Conservation (phyloP, 2,329 filamentous ascomycete genomes). For the Fusarium burgessii region DNA sequence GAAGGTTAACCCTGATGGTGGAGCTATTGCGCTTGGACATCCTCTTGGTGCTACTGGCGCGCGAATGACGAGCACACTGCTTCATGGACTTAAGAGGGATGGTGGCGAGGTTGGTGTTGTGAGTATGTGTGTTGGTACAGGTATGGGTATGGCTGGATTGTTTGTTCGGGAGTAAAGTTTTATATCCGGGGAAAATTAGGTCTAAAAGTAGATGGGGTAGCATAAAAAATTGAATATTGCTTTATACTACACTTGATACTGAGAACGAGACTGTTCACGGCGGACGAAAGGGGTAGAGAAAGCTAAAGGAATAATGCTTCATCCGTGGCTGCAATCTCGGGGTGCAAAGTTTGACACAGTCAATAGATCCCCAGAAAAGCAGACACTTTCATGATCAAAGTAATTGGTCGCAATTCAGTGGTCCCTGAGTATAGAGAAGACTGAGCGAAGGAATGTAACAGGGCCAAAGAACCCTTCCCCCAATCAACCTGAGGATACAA, state of each 20-base stretch:
- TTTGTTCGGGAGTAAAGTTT: conserved; percentile 40
- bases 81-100: conserved; percentile 74
- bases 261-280: neutral
- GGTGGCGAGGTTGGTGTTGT: conserved; percentile 84
- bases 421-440: too few relatives aligned
- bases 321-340: neutral
- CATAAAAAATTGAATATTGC: neutral
- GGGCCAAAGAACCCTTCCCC: too few relatives aligned
- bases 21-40: conserved; percentile 94
- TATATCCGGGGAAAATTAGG: neutral
- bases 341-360: neutral
- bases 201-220: neutral
- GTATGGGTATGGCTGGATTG: conserved; percentile 46
- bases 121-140: conserved; percentile 87
- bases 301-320: neutral
- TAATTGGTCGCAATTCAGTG: neutral
- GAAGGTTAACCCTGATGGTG: conserved; percentile 90
- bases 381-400: neutral
- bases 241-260: neutral
- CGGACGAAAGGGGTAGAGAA: neutral
- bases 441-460: neutral
- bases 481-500: too few relatives aligned
- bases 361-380: neutral
- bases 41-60: conserved; percentile 90
- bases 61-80: conserved; percentile 79